A percentile compares a stretch with the other conserved stretches of the same genome.
These are phyloP conservation scores for Tympanopsis confertula DNA, from an alignment of 2,329 filamentous ascomycete species.

Conservation along the genomic window DNA sequence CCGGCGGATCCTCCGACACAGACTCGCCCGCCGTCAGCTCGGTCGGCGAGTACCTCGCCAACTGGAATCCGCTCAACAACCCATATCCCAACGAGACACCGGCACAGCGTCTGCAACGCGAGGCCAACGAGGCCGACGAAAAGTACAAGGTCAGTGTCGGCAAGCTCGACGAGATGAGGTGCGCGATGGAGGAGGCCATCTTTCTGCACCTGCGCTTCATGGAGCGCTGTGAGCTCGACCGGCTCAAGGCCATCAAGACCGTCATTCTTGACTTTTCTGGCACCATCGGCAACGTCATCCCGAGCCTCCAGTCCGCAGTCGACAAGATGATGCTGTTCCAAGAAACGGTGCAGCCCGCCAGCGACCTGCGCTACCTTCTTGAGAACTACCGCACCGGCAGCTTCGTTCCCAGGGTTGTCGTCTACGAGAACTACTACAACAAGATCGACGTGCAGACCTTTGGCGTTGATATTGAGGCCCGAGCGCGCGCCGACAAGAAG, in stretches of 20 bases:
- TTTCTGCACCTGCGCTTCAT: conserved; percentile 87
- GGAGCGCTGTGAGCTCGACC: conserved; percentile 90
- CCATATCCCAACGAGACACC: conserved; percentile 88
- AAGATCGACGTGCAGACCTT: conserved; percentile 96
- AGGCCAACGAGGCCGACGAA: conserved; percentile 82
- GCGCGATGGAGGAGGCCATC: conserved; percentile 91
- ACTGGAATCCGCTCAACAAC: conserved; percentile 89
- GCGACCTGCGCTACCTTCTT: conserved; percentile 82
- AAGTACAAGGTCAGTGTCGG: conserved; percentile 80
- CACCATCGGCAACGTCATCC: conserved; percentile 94
- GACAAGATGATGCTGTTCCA: conserved; percentile 99
- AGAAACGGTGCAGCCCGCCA: conserved; percentile 88
- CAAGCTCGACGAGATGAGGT: conserved; percentile 80
- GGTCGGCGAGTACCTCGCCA: conserved; percentile 78
- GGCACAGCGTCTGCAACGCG: conserved; percentile 71
- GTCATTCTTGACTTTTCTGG: conserved; percentile 96
- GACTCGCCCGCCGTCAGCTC: conserved; percentile 74
- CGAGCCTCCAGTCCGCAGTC: conserved; percentile 85
- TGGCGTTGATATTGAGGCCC: conserved; percentile 90
- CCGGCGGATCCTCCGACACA: conserved; percentile 39
- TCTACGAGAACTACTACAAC: conserved; percentile 99
- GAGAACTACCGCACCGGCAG: conserved; percentile 95
- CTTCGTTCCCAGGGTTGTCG: conserved; percentile 79
- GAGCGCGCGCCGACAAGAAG: conserved; percentile 87
- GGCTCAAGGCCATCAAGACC: conserved; percentile 94